Evolutionary conservation across 345 rosid genomes (phyloP), one percentile per base, ranked within the genome.

Genomic region (Ricinus communis): DNA sequence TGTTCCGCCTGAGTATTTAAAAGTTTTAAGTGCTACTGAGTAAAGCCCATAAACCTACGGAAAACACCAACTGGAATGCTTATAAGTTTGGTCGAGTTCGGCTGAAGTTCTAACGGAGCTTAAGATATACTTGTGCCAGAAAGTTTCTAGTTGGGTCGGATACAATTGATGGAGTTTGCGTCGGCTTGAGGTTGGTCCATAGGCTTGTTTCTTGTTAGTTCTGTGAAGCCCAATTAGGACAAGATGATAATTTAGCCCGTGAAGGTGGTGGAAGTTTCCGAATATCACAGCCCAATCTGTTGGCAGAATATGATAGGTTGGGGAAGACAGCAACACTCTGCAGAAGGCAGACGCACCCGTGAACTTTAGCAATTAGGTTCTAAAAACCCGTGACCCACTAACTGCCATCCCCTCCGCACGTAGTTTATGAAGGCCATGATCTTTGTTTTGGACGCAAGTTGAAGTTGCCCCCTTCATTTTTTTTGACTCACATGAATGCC

Each of bases 341-440:
- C 36, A 4, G 10, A 21, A 5, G 8, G 8, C 12, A 19, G 33
- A 21, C 4, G 6, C 43, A 9, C 71, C 33, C 52, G 71, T 68
- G 53, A 55, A 54, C 36, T 25, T 68, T 25, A 30, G 51, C 47
- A 68, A 41, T 38, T 16, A 52, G 60, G 49, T 66, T 5, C 11
- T 5, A 18, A 27, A 1, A 10, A 6, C 41, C 62, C 52, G 62
- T 55, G 62, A 55, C 52, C 6, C 61, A 53, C 62, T 12, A 41
- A 24, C 10, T 4, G 33, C 36, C 52, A 40, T 13, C 28, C 36
- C 33, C 3, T 19, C 24, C 47, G 27, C 49, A 5, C 31, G 4
- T 30, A n/a, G 30, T n/a, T 3, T 7, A 5, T 15, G 10, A 19
- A 5, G 28, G 28, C n/a, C 0, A 8, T 30, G 43, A 49, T 14